A percentile compares a stretch with the other conserved stretches of the same genome.
phyloP scores from a whole-genome alignment of 1,284 basidiomycete species.

The Sporisorium reilianum region DNA sequence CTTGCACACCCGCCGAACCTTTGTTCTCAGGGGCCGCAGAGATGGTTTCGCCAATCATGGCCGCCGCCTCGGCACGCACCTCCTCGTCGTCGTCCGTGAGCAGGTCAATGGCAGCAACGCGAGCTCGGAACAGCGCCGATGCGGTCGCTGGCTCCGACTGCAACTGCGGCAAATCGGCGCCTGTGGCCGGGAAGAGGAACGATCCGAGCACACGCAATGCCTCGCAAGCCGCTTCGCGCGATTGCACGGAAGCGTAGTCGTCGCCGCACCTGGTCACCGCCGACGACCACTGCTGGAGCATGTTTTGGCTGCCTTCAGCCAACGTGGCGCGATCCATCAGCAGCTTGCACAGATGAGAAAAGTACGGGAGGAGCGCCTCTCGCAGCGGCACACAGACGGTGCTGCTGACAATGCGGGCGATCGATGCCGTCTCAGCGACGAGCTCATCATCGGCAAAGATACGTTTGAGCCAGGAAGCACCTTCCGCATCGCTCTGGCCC shows the following conservation, averaged over 20 bases:
- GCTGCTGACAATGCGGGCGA: conserved; percentile 21
- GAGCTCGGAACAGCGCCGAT: conserved; percentile 30
- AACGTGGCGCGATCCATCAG: background rate
- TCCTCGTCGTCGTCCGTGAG: conserved; percentile 56
- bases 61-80: conserved; percentile 48
- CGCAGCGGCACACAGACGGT: conserved; percentile 45
- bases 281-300: conserved; percentile 33
- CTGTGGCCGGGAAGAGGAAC: conserved; percentile 28
- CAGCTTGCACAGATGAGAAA: conserved; percentile 40
- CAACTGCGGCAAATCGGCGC: background rate
- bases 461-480: conserved; percentile 16
- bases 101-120: conserved; percentile 44
- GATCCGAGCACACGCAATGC: conserved; percentile 31
- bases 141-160: background rate
- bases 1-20: background rate
- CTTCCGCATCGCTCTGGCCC: conserved; percentile 4
- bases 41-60: conserved; percentile 45
- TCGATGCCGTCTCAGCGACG: conserved; percentile 9
- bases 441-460: conserved; percentile 11
- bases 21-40: conserved; percentile 2
- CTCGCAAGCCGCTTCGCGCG: conserved; percentile 42
- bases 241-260: conserved; percentile 50
- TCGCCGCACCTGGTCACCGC: conserved; percentile 36
- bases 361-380: conserved; percentile 56
- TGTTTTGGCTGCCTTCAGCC: background rate